phyloP scores from a whole-genome alignment of 2,329 filamentous ascomycete genomes.

The Trematosphaeria pertusa region DNA sequence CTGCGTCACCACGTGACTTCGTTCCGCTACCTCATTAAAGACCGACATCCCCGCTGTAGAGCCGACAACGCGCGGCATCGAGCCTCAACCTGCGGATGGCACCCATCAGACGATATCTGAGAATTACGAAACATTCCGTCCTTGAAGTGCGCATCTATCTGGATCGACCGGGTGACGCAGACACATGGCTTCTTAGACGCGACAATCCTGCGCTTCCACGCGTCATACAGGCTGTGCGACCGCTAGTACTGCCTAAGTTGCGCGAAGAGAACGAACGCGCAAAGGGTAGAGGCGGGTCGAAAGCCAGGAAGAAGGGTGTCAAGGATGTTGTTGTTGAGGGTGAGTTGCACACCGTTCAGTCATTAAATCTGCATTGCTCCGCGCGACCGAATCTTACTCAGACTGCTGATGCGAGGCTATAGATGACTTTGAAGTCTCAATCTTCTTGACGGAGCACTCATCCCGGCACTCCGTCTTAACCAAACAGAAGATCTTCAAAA shows the following conservation, averaged over 20 bases:
- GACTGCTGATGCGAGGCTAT: conserved; percentile 18
- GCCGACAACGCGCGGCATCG: conserved; percentile 3
- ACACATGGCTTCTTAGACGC: conserved; percentile 83
- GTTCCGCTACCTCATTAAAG: no score
- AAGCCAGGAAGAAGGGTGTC: conserved; percentile 78
- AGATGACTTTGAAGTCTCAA: conserved; percentile 96
- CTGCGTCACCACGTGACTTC: conserved; percentile 9
- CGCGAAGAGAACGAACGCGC: conserved; percentile 77
- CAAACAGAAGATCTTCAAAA: conserved; percentile 77
- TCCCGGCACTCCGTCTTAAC: conserved; percentile 86
- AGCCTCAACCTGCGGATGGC: conserved; percentile 66
- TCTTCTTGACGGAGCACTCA: conserved; percentile 87
- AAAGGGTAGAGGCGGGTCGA: conserved; percentile 64
- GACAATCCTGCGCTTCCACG: conserved; percentile 78
- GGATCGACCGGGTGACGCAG: conserved; percentile 82
- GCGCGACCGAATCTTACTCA: conserved; percentile 22
- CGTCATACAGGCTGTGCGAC: conserved; percentile 84
- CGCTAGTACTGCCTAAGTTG: conserved; percentile 87
- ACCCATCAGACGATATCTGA: conserved; percentile 85
- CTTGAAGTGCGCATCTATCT: conserved; percentile 97
- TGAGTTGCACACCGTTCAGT: conserved; percentile 50
- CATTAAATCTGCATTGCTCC: conserved; percentile 13
- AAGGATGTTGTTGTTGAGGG: conserved; percentile 88
- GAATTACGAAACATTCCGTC: conserved; percentile 91
- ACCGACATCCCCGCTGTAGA: background rate